Evolutionary conservation across 768 basidiomycete species (phyloP).

Genomic region (Tricholoma bakamatsutake): DNA sequence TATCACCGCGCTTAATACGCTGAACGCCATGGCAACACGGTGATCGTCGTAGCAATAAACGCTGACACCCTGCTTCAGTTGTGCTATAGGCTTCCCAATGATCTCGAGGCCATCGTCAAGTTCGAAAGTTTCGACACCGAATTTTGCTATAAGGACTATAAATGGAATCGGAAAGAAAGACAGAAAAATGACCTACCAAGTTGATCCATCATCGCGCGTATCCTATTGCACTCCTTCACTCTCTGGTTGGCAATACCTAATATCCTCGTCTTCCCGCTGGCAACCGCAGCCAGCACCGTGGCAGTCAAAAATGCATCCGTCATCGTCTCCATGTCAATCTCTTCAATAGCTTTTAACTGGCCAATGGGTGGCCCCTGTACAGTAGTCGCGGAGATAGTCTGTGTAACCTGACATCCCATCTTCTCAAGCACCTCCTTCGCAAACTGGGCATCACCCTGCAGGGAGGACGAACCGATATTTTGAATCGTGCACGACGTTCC

Average conservation of each 20-base stretch:
- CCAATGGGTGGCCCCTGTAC: slow-evolving; percentile 87
- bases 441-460: slow-evolving; percentile 97
- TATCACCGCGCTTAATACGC: slow-evolving; percentile 74
- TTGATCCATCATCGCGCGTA: slow-evolving; percentile 94
- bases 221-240: slow-evolving; percentile 97
- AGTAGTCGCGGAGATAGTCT: slow-evolving; percentile 85
- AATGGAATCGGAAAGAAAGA: background rate
- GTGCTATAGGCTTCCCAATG: slow-evolving; percentile 62
- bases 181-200: slow-evolving; percentile 53
- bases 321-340: slow-evolving; percentile 99
- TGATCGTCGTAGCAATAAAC: slow-evolving; percentile 98
- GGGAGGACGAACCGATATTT: slow-evolving; percentile 84
- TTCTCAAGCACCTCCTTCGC: slow-evolving; percentile 88
- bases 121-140: slow-evolving; percentile 89
- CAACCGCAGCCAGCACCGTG: slow-evolving; percentile 83
- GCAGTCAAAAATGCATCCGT: slow-evolving; percentile 99
- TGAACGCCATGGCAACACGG: slow-evolving; percentile 98
- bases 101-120: slow-evolving; percentile 91
- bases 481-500: slow-evolving; percentile 92
- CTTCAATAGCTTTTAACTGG: slow-evolving; percentile 73
- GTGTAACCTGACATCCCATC: slow-evolving; percentile 91
- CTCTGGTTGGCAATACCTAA: slow-evolving; percentile 95
- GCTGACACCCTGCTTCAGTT: slow-evolving; percentile 65
- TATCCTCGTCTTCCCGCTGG: slow-evolving; percentile 70
- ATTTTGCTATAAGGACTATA: slow-evolving; percentile 59